Evolutionary conservation across 768 basidiomycete genomes (phyloP).

Genomic region (Phaeotremella skinneri): DNA sequence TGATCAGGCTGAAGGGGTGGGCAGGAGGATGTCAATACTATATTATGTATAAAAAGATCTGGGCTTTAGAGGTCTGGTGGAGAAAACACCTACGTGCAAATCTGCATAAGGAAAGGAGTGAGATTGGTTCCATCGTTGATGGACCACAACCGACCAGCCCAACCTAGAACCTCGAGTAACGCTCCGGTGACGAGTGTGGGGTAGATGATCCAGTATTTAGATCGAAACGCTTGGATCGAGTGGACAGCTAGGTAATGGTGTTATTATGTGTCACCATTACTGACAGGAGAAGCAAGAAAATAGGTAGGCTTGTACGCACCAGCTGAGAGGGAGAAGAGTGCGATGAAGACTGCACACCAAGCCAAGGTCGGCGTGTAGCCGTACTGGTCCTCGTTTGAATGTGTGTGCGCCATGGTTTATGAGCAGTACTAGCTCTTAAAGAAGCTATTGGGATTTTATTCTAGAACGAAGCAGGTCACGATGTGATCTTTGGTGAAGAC

Average conservation of each 20-base stretch:
- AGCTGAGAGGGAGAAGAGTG: conserved; percentile 43
- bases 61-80: background rate
- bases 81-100: conserved; percentile 29
- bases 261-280: background rate
- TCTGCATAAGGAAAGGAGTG: conserved; percentile 47
- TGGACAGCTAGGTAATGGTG: conserved; percentile 4
- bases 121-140: conserved; percentile 34
- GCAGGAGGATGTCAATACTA: background rate
- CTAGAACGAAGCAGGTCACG: too few species aligned
- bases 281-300: background rate
- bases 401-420: too few species aligned
- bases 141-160: conserved; percentile 44
- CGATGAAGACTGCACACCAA: conserved; percentile 41
- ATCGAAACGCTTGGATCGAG: conserved; percentile 28
- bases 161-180: conserved; percentile 41
- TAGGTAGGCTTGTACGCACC: conserved; percentile 11
- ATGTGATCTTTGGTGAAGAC: too few species aligned
- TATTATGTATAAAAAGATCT: background rate
- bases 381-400: too few species aligned
- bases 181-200: conserved; percentile 46
- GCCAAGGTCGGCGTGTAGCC: conserved; percentile 40
- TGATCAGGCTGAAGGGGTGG: conserved; percentile 27
- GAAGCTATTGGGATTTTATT: too few species aligned
- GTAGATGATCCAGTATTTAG: conserved; percentile 48
- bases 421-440: too few species aligned